These are phyloP conservation scores for Umbelopsis ramanniana DNA, from an alignment of 192 early-diverging fungal genomes.

Conservation along the genomic window DNA sequence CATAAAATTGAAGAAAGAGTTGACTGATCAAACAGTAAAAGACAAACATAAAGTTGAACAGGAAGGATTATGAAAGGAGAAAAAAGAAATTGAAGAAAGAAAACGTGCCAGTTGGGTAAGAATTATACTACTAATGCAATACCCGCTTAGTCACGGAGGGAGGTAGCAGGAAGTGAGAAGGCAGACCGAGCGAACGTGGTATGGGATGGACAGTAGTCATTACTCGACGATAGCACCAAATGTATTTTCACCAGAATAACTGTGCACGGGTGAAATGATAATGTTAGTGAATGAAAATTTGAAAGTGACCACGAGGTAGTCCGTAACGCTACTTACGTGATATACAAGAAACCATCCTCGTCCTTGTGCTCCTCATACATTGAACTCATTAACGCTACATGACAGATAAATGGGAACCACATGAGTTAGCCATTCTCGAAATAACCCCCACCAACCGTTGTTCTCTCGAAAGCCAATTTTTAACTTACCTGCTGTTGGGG, in stretches of 20 bases:
- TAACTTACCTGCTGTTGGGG: conserved; percentile 80
- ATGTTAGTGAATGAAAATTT: neutral
- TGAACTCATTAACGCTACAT: conserved; percentile 77
- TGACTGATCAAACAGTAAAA: conserved; percentile 16
- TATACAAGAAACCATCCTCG: conserved; percentile 97
- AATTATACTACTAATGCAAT: too few species aligned
- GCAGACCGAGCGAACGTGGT: conserved; percentile 27
- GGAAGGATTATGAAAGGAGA: neutral
- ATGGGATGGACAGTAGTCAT: conserved; percentile 20
- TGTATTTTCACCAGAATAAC: conserved; percentile 87
- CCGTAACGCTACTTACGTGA: conserved; percentile 62
- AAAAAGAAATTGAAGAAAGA: neutral
- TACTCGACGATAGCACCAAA: conserved; percentile 55
- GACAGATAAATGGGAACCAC: neutral
- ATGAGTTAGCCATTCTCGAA: neutral
- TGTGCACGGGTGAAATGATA: conserved; percentile 21
- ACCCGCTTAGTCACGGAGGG: neutral
- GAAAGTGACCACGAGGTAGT: neutral
- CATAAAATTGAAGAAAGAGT: conserved; percentile 22
- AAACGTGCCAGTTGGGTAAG: too few species aligned
- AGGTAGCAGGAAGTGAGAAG: conserved; percentile 21
- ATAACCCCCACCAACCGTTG: neutral
- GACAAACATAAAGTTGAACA: conserved; percentile 9
- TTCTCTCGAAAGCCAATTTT: neutral
- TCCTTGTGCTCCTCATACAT: conserved; percentile 99